Conservation (phyloP, 208 protist species). For the Strigomonas oncopelti region DNA sequence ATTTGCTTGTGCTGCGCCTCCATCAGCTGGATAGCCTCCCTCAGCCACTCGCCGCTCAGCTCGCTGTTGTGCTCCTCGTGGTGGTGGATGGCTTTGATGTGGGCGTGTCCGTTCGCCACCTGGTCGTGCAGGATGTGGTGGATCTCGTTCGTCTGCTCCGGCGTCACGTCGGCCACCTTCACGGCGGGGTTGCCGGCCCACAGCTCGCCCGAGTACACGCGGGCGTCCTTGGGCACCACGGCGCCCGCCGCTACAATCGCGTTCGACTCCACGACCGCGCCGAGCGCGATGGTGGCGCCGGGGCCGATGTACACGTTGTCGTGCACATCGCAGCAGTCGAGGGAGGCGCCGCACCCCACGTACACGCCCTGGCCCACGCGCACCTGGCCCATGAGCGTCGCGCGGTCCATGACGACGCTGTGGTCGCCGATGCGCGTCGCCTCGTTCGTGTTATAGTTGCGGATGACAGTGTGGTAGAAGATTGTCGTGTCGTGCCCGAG, state of each 20-base stretch:
- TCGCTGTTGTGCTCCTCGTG: slow-evolving; percentile 68
- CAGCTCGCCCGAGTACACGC: slow-evolving; percentile 82
- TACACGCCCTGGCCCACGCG: slow-evolving; percentile 52
- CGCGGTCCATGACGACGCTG: slow-evolving; percentile 83
- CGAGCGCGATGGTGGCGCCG: slow-evolving; percentile 73
- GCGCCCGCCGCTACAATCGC: slow-evolving; percentile 84
- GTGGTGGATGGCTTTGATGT: slow-evolving; percentile 65
- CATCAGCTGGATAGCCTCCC: slow-evolving; percentile 51
- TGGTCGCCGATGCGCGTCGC: slow-evolving; percentile 70
- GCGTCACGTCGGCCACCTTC: slow-evolving; percentile 79
- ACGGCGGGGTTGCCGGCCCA: slow-evolving; percentile 88
- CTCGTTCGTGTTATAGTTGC: slow-evolving; percentile 76
- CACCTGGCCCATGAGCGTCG: slow-evolving; percentile 78
- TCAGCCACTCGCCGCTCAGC: slow-evolving; percentile 68
- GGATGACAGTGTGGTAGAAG: slow-evolving; percentile 86
- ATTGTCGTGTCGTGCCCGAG: slow-evolving; percentile 77
- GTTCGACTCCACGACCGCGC: slow-evolving; percentile 80
- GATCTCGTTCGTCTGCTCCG: slow-evolving; percentile 62
- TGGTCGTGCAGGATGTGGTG: slow-evolving; percentile 71
- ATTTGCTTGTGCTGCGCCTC: slow-evolving; percentile 85
- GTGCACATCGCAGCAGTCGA: slow-evolving; percentile 81
- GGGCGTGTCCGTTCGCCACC: slow-evolving; percentile 43
- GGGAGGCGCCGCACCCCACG: slow-evolving; percentile 65
- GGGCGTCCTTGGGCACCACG: slow-evolving; percentile 75
- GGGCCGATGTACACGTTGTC: slow-evolving; percentile 84